A percentile compares a stretch with the other conserved stretches of the same genome.
Conservation (phyloP, 192 early-diverging fungal species). For the Radiomyces spectabilis region DNA sequence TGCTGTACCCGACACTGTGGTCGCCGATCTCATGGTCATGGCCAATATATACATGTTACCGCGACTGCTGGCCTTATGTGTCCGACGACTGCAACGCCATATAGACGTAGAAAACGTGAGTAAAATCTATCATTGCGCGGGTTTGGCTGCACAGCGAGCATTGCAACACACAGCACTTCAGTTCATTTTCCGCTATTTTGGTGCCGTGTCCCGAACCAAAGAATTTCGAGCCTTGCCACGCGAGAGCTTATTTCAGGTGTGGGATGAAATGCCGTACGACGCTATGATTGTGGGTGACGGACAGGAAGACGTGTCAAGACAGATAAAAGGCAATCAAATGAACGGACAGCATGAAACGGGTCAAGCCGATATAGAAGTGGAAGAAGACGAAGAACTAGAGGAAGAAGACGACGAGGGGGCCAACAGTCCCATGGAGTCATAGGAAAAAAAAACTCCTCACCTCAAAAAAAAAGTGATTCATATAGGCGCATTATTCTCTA, state of each 20-base stretch:
- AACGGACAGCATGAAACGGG: not conserved
- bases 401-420: not conserved
- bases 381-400: not conserved
- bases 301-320: not conserved
- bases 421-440: not conserved
- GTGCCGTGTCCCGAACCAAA: slow-evolving; percentile 46
- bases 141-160: slow-evolving; percentile 38
- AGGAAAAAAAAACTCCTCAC: too few species aligned
- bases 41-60: slow-evolving; percentile 52
- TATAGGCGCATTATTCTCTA: not conserved
- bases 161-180: slow-evolving; percentile 40
- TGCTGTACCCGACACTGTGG: slow-evolving; percentile 18
- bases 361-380: not conserved
- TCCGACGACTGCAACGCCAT: slow-evolving; percentile 30
- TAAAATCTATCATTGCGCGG: slow-evolving; percentile 48
- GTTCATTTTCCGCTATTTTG: slow-evolving; percentile 54
- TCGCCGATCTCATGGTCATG: slow-evolving; percentile 51
- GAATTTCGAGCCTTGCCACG: slow-evolving; percentile 46
- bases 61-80: slow-evolving; percentile 43
- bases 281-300: slow-evolving; percentile 18
- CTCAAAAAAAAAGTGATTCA: not conserved
- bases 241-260: slow-evolving; percentile 49
- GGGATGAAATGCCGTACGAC: slow-evolving; percentile 43
- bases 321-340: not conserved
- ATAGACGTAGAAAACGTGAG: slow-evolving; percentile 47